Evolutionary conservation across 2,329 filamentous ascomycete genomes (phyloP).

Genomic region (Ascochyta fabae): DNA sequence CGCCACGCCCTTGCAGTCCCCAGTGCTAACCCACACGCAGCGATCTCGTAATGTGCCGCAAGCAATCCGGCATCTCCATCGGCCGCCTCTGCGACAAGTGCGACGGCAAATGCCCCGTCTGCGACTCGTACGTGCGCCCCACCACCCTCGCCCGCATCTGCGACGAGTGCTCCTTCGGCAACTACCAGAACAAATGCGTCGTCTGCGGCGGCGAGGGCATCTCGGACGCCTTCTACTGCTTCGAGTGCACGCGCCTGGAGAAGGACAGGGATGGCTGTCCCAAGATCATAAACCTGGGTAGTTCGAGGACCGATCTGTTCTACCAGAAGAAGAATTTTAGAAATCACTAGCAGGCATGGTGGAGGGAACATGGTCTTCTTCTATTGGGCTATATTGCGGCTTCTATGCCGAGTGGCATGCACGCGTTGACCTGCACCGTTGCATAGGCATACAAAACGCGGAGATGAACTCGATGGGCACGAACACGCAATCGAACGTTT

Average conservation of each 20-base stretch:
- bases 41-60: conserved; percentile 99
- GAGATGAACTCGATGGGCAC: no score
- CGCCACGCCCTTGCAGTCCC: background rate
- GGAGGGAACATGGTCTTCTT: background rate
- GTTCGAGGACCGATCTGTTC: conserved; percentile 89
- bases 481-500: no score
- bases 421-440: no score
- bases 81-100: conserved; percentile 99
- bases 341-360: conserved; percentile 56
- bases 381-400: background rate
- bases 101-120: conserved; percentile 98
- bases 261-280: conserved; percentile 98
- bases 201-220: conserved; percentile 98
- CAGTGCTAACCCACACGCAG: conserved; percentile 52
- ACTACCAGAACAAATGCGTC: conserved; percentile 99
- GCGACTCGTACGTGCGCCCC: conserved; percentile 97
- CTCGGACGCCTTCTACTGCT: conserved; percentile 98
- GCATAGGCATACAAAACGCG: no score
- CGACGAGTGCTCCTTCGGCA: conserved; percentile 98
- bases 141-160: conserved; percentile 98
- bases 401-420: background rate
- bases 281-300: conserved; percentile 98
- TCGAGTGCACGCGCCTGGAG: conserved; percentile 95
- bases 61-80: conserved; percentile 96
- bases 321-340: conserved; percentile 76